Evolutionary conservation across 352 stramenopile genomes (phyloP), one percentile per base, ranked within the genome.

Genomic region (Phytopythium montanum): DNA sequence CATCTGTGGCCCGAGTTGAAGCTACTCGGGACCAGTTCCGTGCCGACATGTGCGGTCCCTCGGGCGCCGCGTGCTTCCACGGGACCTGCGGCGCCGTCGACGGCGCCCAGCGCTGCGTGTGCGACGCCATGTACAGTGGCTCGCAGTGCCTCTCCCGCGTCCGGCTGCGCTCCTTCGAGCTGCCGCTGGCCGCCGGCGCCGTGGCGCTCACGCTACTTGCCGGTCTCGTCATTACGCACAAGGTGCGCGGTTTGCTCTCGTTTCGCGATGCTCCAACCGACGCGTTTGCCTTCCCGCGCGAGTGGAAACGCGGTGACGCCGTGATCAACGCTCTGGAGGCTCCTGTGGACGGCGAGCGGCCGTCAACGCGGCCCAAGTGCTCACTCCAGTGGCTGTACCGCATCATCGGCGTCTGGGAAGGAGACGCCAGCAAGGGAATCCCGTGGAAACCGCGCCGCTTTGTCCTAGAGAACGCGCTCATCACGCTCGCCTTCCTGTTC

Each of bases 201-300:
- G 51, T 88, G 13, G 62, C 87, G 19, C 46, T 69, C 28, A 57
- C 83, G n/a, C 23, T 75, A 2, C 21, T 73, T 8, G 41, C 86
- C 45, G 69, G 73, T 0, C 46, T 76, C 10, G 51, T 75, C 18
- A 29, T 84, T 16, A 70, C 59, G 19, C 54, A 38, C 13, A 71
- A 65, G 26, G 64, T 60, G 5, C 48, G 58, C 12, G 18, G n/a
- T 26, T 65, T 68, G 56, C 60, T 89, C 39, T 66, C 66, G 13
- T 87, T 91, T 13, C 26, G 53, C 28, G 53, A 68, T 16, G 71
- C 58, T 10, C 59, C 56, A 23, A 51, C 33, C 0, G 72, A 85
- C n/a, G 53, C 39, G 5, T 91, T 91, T 54, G 65, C 57, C 42
- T 91, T 89, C 21, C 75, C 77, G 4, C 60, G 77, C 12, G 56